Evolutionary conservation across 106 monocot genomes (phyloP).

Genomic region (Dactylorhiza incarnata): DNA sequence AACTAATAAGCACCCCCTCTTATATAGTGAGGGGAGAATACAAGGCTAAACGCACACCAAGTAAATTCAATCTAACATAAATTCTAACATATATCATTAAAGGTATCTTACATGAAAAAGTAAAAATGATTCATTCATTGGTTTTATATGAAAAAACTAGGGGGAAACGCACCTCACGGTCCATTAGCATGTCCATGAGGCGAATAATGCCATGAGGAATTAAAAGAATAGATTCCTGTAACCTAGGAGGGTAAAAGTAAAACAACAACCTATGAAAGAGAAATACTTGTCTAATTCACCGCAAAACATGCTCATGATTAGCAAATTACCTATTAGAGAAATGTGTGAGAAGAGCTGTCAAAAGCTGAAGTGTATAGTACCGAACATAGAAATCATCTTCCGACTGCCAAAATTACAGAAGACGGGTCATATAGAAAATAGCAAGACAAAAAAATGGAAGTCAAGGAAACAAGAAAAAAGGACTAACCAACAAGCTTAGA

Average conservation of each 20-base stretch:
- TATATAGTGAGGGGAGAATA: no score
- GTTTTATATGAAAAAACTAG: background rate
- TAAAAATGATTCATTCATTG: background rate
- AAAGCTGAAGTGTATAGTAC: slow-evolving; percentile 98
- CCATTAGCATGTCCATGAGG: slow-evolving; percentile 99
- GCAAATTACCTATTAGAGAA: slow-evolving; percentile 60
- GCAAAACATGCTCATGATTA: background rate
- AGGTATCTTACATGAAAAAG: background rate
- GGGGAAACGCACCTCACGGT: slow-evolving; percentile 69
- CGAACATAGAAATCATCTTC: slow-evolving; percentile 96
- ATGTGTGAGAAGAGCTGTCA: slow-evolving; percentile 90
- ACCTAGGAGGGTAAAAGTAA: slow-evolving; percentile 32
- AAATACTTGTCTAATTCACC: background rate
- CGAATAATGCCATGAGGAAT: slow-evolving; percentile 90
- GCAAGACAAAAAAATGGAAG: background rate
- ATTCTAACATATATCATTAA: background rate
- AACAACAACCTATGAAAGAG: background rate
- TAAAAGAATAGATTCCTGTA: slow-evolving; percentile 93
- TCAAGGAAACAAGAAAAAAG: slow-evolving; percentile 9
- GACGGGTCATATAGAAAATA: background rate
- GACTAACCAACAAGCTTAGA: slow-evolving; percentile 76
- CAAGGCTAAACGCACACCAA: no score
- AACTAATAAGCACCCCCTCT: no score
- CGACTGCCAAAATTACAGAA: slow-evolving; percentile 41
- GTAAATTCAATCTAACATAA: no score